Percentiles rank a stretch among this genome's conserved stretches.
phyloP scores from a whole-genome alignment of 306 rosid species.

The Oxytropis ochrocephala region DNA sequence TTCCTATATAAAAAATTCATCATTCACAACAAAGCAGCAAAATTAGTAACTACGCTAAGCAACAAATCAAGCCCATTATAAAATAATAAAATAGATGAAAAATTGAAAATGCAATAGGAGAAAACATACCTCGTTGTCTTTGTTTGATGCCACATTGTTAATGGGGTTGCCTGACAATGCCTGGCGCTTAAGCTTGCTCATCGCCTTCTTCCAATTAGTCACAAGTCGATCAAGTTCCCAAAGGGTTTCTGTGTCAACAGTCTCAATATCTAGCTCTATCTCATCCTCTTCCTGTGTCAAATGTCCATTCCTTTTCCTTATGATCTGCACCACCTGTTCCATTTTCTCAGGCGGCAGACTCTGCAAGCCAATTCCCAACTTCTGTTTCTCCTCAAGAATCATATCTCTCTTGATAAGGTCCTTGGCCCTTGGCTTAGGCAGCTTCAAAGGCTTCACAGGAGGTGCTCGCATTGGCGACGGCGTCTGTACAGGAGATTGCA shows the following conservation, averaged over 20 bases:
- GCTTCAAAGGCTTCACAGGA: slow-evolving; percentile 70
- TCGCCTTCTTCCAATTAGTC: slow-evolving; percentile 79
- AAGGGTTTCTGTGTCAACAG: slow-evolving; percentile 80
- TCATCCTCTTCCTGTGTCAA: slow-evolving; percentile 94
- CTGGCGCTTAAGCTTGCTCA: slow-evolving; percentile 82
- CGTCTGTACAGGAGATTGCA: slow-evolving; percentile 57
- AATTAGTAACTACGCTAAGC: not conserved
- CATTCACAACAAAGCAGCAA: not conserved
- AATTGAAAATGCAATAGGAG: not conserved
- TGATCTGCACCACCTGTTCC: slow-evolving; percentile 89
- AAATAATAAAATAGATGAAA: not conserved
- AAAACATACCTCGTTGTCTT: slow-evolving; percentile 49
- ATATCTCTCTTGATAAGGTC: slow-evolving; percentile 86
- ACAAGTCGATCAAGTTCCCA: slow-evolving; percentile 95
- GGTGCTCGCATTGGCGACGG: slow-evolving; percentile 56
- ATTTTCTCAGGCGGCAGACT: slow-evolving; percentile 81
- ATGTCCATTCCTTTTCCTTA: slow-evolving; percentile 79
- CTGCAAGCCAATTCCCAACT: slow-evolving; percentile 78
- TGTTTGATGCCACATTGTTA: slow-evolving; percentile 28
- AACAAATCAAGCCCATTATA: not conserved
- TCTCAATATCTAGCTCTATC: slow-evolving; percentile 91
- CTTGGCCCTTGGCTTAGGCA: slow-evolving; percentile 88
- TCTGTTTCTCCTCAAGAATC: slow-evolving; percentile 87
- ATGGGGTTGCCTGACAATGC: slow-evolving; percentile 39
- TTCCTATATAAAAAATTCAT: slow-evolving; percentile 32